Evolutionary conservation across 2,329 filamentous ascomycete species (phyloP).

Genomic region (Colletotrichum orbiculare): DNA sequence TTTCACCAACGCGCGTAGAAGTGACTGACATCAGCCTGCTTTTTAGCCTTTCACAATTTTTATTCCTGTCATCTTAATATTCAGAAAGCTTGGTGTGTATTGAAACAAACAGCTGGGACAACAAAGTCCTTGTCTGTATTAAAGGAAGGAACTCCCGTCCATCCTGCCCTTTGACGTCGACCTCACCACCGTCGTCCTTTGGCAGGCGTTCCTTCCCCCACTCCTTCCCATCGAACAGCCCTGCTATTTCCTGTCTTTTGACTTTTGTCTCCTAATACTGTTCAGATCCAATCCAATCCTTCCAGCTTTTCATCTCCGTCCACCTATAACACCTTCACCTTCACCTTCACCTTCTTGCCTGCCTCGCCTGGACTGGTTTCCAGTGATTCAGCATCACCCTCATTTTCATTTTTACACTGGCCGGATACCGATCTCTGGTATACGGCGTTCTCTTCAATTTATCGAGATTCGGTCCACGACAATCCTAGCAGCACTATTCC

Average conservation of each 20-base stretch:
- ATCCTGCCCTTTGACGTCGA: slow-evolving; percentile 27
- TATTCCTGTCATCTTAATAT: slow-evolving; percentile 16
- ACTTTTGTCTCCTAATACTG: slow-evolving; percentile 20
- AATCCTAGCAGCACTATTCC: too few species aligned
- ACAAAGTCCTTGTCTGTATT: slow-evolving; percentile 21
- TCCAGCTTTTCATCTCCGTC: slow-evolving; percentile 7
- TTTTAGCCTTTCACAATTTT: slow-evolving; percentile 2
- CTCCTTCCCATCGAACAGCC: slow-evolving; percentile 14
- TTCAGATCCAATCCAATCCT: slow-evolving; percentile 32
- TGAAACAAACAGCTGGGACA: neutral
- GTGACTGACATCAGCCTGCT: slow-evolving; percentile 12
- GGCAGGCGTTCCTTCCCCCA: slow-evolving; percentile 19
- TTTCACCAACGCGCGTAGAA: slow-evolving; percentile 12
- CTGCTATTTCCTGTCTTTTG: slow-evolving; percentile 14
- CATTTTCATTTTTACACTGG: too few species aligned
- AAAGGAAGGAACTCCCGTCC: slow-evolving; percentile 26
- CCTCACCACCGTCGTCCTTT: slow-evolving; percentile 18
- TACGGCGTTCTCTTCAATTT: too few species aligned
- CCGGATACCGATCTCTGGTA: too few species aligned
- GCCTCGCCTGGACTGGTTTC: slow-evolving; percentile 18
- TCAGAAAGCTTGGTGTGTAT: slow-evolving; percentile 12
- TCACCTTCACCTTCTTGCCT: slow-evolving; percentile 17
- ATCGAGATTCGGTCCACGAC: too few species aligned
- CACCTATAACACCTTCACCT: slow-evolving; percentile 1
- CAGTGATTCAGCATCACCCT: neutral